Evolutionary conservation across 345 rosid species (phyloP).

Genomic region (Rhizophora apiculata): DNA sequence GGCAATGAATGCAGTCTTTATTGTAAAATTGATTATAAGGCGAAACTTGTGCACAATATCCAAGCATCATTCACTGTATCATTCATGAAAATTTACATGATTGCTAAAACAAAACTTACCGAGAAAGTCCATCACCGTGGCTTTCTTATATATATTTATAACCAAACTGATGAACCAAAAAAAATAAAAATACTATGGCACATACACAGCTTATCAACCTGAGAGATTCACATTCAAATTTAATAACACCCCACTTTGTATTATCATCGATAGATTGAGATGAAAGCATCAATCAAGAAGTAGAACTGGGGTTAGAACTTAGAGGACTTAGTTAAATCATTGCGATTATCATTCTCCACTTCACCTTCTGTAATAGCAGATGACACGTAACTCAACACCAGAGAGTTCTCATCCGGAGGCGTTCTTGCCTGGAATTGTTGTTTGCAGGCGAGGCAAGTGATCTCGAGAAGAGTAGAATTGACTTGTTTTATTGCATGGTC

Average conservation of each 20-base stretch:
- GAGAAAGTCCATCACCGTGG: slow-evolving; percentile 2
- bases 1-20: neutral
- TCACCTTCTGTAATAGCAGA: slow-evolving; percentile 47
- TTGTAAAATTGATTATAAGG: neutral
- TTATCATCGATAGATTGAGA: neutral
- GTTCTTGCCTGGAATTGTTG: slow-evolving; percentile 47
- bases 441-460: slow-evolving; percentile 78
- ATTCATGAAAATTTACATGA: neutral
- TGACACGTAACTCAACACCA: slow-evolving; percentile 48
- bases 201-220: slow-evolving; percentile 4
- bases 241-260: too few species aligned
- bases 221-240: slow-evolving; percentile 12
- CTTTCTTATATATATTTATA: slow-evolving; percentile 6
- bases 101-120: neutral
- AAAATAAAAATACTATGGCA: slow-evolving; percentile 14
- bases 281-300: neutral
- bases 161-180: slow-evolving; percentile 29
- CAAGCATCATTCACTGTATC: neutral
- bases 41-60: slow-evolving; percentile 1
- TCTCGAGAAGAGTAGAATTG: slow-evolving; percentile 55
- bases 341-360: slow-evolving; percentile 26
- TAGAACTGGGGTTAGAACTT: neutral
- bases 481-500: slow-evolving; percentile 65
- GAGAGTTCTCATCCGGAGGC: slow-evolving; percentile 41
- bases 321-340: slow-evolving; percentile 4